phyloP scores from a whole-genome alignment of 2,329 filamentous ascomycete genomes.

The Cladophialophora bantiana region DNA sequence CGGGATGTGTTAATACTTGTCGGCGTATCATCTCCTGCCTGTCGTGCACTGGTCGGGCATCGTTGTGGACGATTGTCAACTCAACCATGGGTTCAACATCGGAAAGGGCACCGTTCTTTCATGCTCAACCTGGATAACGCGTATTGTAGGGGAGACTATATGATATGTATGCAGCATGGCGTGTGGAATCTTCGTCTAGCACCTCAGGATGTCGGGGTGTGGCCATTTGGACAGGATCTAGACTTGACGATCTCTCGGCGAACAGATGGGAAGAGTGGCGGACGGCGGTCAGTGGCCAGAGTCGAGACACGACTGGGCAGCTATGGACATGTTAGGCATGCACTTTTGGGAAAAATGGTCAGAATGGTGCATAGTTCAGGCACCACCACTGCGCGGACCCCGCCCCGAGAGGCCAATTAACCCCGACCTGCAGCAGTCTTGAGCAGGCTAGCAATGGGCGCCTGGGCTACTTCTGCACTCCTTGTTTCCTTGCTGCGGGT shows the following conservation, averaged over 20 bases:
- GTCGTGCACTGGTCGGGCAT: not conserved
- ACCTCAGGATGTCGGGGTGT: not conserved
- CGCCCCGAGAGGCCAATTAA: constrained; percentile 4
- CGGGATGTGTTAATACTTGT: not conserved
- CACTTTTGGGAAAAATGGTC: not conserved
- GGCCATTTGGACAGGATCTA: constrained; percentile 7
- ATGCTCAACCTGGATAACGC: not conserved
- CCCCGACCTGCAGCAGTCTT: not conserved
- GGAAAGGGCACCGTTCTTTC: not conserved
- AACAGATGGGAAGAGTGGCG: constrained; percentile 7
- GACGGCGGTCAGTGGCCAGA: constrained; percentile 15
- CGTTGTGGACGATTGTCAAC: not conserved
- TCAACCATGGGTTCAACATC: not conserved
- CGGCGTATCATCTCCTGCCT: not conserved
- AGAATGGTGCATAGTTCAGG: constrained; percentile 1
- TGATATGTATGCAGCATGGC: not conserved
- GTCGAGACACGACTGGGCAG: constrained; percentile 1
- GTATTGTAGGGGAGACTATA: not conserved
- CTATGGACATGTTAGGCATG: constrained; percentile 4
- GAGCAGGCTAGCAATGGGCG: constrained; percentile 4
- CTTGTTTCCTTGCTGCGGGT: constrained; percentile 11
- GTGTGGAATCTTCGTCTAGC: not conserved
- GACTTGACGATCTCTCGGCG: constrained; percentile 11
- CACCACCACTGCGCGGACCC: not conserved
- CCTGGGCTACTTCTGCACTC: constrained; percentile 8